Conservation (phyloP, 805 yeast genomes). For the Maudiozyma serrabonitensis region DNA sequence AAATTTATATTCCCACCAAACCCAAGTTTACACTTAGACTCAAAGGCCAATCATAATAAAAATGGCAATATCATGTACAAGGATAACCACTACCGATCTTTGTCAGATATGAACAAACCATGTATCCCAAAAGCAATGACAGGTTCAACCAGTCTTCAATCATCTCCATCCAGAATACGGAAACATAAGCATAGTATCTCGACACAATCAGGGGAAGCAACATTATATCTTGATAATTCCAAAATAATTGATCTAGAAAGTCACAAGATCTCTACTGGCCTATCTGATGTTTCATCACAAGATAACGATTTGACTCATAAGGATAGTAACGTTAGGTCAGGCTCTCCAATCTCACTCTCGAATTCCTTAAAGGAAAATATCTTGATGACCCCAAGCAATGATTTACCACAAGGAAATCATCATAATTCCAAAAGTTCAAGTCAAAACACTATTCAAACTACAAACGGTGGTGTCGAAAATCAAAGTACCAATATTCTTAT, state of each 20-base stretch:
- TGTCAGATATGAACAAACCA: constrained; percentile 2
- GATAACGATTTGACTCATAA: neutral
- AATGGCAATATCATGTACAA: neutral
- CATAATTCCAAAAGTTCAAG: neutral
- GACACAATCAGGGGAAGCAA: constrained; percentile 1
- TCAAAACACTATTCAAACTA: neutral
- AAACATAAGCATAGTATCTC: constrained; percentile 3
- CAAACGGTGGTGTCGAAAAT: neutral
- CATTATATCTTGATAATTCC: constrained; percentile 1
- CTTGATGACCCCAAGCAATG: neutral
- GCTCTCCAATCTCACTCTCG: neutral
- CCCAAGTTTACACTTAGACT: constrained; percentile 11
- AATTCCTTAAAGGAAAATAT: neutral
- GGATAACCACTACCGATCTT: constrained; percentile 3
- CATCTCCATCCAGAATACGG: neutral
- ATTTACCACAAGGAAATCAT: neutral
- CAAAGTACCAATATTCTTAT: constrained; percentile 1
- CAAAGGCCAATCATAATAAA: neutral
- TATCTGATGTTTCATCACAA: neutral
- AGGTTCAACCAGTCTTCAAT: neutral
- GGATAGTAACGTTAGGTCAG: neutral
- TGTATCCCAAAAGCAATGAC: neutral
- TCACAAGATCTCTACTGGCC: neutral
- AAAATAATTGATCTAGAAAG: constrained; percentile 3
- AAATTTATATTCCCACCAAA: constrained; percentile 14